Evolutionary conservation across 139 green algal species (phyloP), one percentile per base, ranked within the genome.

Genomic region (Closterium sp.): DNA sequence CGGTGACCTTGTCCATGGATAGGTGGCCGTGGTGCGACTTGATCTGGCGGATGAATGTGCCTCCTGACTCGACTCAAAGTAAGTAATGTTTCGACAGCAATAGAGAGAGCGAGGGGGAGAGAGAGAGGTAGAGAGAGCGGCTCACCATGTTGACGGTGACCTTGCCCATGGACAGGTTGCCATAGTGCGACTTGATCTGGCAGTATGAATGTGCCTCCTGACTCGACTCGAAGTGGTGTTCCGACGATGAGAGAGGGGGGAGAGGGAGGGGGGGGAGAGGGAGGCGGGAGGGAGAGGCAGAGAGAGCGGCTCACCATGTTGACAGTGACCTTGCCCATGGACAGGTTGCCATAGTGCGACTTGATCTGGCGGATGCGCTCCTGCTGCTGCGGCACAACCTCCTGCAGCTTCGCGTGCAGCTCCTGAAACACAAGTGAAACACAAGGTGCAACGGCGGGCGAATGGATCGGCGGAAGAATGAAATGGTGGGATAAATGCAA

Each of bases 321-420:
- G 10, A 96, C 89, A 33, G 97, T 99, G n/a, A 97, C 95, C 23
- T 97, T 93, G 5, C 97, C 98, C 28, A 99, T 91, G 19, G 89
- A 87, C 66, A 97, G 96, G 35, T 34, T 64, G 32, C 97, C 98
- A 87, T 96, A 84, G 33, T 94, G 88, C 88, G 97, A 97, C 92
- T 98, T 98, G 3, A 99, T 86, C 1, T 93, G 81, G 89, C 98
- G 98, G 21, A 99, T 84, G 2, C 96, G 95, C 19, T 97, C 97
- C 35, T 89, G 33, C 31, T 38, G 28, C 23, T 88, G 64, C 87
- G 64, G 69, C 3, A 85, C 28, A 9, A 85, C 30, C 35, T 35
- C 32, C 32, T 35, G 30, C 33, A 91, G 87, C 32, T 87, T 38
- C 23, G 69, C 38, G 28, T 69, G 25, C 25, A 91, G 69, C 32